These are phyloP conservation scores for Naganishia kalamii DNA, from an alignment of 768 basidiomycete species.

Conservation along the genomic window DNA sequence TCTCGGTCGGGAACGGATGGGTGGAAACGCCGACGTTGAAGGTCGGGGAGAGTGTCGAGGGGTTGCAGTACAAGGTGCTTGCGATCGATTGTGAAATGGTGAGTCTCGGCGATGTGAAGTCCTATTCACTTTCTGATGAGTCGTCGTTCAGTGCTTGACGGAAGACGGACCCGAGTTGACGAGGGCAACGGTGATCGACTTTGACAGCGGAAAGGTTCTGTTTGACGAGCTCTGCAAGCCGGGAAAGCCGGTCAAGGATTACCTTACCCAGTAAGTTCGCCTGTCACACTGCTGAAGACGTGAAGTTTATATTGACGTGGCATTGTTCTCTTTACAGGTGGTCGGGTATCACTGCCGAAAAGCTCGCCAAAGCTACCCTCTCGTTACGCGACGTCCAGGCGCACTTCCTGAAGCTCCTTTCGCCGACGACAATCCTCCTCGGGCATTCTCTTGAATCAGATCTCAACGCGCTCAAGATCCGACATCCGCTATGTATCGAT, in stretches of 20 bases:
- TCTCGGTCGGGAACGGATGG: slow-evolving; percentile 55
- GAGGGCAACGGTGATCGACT: slow-evolving; percentile 77
- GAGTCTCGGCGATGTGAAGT: slow-evolving; percentile 28
- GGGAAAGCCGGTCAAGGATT: slow-evolving; percentile 72
- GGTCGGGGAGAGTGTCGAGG: slow-evolving; percentile 30
- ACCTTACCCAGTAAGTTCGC: slow-evolving; percentile 69
- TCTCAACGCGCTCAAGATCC: slow-evolving; percentile 75
- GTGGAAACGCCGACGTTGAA: slow-evolving; percentile 64
- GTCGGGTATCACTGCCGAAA: slow-evolving; percentile 83
- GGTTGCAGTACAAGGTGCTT: slow-evolving; percentile 52
- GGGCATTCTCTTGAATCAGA: slow-evolving; percentile 97
- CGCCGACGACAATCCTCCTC: slow-evolving; percentile 63
- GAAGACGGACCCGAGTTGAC: slow-evolving; percentile 85
- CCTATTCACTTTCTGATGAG: background rate
- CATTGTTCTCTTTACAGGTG: slow-evolving; percentile 55
- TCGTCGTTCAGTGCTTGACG: slow-evolving; percentile 63
- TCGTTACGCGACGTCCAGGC: slow-evolving; percentile 72
- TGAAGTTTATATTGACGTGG: background rate
- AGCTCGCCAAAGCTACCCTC: slow-evolving; percentile 64
- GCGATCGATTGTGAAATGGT: slow-evolving; percentile 99
- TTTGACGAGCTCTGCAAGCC: slow-evolving; percentile 91
- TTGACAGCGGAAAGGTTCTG: slow-evolving; percentile 60
- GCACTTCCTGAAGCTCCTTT: slow-evolving; percentile 54
- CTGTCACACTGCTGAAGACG: no score
- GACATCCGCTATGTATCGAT: slow-evolving; percentile 82